A percentile compares a stretch with the other conserved stretches of the same genome.
phyloP scores from a whole-genome alignment of 306 rosid species.

The Sicyos edulis region DNA sequence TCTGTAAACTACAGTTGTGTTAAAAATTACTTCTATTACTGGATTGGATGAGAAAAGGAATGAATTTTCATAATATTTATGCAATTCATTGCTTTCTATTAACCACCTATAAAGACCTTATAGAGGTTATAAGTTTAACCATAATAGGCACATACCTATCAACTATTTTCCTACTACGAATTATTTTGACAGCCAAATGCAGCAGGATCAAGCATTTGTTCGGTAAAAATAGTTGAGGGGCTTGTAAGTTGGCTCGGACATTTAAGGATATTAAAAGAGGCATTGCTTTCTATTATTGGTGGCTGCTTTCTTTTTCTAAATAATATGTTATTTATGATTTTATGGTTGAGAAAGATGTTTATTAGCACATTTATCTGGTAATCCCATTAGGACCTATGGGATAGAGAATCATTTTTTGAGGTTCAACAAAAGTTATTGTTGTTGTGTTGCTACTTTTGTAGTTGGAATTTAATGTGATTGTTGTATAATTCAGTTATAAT shows the following conservation, averaged over 20 bases:
- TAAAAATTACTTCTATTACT: too few relatives aligned
- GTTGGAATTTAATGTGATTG: background rate
- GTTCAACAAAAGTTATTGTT: background rate
- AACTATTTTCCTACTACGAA: too few relatives aligned
- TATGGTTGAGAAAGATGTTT: background rate
- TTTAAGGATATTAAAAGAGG: background rate
- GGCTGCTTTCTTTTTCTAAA: background rate
- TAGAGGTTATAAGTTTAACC: too few relatives aligned
- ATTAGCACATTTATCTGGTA: background rate
- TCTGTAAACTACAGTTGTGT: background rate
- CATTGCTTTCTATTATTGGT: background rate
- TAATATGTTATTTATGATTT: background rate
- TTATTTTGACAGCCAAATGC: too few relatives aligned
- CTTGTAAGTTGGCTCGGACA: too few relatives aligned
- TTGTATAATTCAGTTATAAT: background rate
- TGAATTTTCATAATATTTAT: background rate
- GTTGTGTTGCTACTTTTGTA: background rate
- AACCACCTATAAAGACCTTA: too few relatives aligned
- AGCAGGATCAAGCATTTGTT: too few relatives aligned
- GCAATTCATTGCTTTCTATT: too few relatives aligned
- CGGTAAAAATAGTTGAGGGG: too few relatives aligned
- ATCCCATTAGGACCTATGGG: background rate
- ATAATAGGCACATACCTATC: too few relatives aligned
- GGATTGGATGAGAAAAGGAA: background rate
- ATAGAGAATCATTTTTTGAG: background rate